Evolutionary conservation across 164 flowering plant species (phyloP).

Genomic region (Magnolia changhungtana): DNA sequence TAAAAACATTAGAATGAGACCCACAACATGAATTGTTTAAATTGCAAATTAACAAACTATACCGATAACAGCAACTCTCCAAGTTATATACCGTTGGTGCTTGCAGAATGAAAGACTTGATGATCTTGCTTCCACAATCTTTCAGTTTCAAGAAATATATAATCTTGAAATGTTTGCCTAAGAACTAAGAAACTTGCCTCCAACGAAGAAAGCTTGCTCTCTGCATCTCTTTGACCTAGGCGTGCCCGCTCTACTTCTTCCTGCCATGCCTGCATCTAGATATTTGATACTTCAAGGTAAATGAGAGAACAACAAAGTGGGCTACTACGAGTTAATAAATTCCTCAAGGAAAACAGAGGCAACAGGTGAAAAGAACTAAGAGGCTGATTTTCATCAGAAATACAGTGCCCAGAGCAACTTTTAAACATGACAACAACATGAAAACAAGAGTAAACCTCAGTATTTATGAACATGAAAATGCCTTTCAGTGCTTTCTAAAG

Average conservation of each 20-base stretch:
- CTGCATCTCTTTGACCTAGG: constrained; percentile 95
- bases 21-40: neutral
- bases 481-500: neutral
- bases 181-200: constrained; percentile 54
- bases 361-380: neutral
- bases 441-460: neutral
- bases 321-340: neutral
- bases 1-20: neutral
- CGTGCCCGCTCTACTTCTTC: constrained; percentile 99
- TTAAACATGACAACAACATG: neutral
- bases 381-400: neutral
- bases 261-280: constrained; percentile 94
- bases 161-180: neutral
- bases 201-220: constrained; percentile 72
- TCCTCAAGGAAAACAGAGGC: neutral
- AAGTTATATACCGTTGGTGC: neutral
- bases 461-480: neutral
- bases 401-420: neutral
- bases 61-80: neutral
- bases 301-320: neutral
- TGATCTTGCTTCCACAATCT: neutral
- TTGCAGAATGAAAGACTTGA: neutral
- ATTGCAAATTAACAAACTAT: neutral
- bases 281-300: constrained; percentile 9
- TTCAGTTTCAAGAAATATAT: neutral